phyloP scores from a whole-genome alignment of 2,329 filamentous ascomycete species.

The Paramyrothecium roridum region DNA sequence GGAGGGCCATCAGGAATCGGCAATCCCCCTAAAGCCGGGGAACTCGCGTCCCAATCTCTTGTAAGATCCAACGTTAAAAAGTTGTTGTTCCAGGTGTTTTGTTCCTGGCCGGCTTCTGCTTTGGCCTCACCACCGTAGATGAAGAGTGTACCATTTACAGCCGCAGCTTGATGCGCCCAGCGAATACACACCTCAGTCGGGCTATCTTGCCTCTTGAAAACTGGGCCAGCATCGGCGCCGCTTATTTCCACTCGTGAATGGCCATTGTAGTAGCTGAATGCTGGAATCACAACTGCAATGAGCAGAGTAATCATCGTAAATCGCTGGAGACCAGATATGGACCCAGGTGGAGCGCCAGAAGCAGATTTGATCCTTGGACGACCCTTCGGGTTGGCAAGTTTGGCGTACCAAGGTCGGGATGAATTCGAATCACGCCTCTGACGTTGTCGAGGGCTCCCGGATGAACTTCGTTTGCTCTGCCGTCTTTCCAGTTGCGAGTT shows the following conservation, averaged over 20 bases:
- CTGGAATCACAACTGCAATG: constrained; percentile 48
- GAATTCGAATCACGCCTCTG: constrained; percentile 12
- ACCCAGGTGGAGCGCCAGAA: constrained; percentile 38
- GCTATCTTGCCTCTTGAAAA: constrained; percentile 22
- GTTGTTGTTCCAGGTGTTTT: constrained; percentile 72
- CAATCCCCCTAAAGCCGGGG: constrained; percentile 60
- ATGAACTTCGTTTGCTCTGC: background rate
- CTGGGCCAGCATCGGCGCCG: constrained; percentile 46
- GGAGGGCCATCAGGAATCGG: constrained; percentile 66
- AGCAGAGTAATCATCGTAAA: constrained; percentile 46
- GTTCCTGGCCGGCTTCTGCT: constrained; percentile 51
- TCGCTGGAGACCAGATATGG: constrained; percentile 37
- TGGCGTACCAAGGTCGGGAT: constrained; percentile 39
- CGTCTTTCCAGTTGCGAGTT: constrained; percentile 2
- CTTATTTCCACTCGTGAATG: constrained; percentile 33
- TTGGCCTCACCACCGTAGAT: constrained; percentile 71
- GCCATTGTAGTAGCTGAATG: constrained; percentile 38
- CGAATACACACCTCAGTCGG: constrained; percentile 53
- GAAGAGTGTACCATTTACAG: constrained; percentile 73
- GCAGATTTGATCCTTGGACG: constrained; percentile 40
- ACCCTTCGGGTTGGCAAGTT: constrained; percentile 31
- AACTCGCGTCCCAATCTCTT: constrained; percentile 65
- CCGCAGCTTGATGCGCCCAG: constrained; percentile 66
- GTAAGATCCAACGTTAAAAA: constrained; percentile 71
- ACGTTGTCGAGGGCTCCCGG: constrained; percentile 6